Evolutionary conservation across 2,329 filamentous ascomycete genomes (phyloP).

Genomic region (Trichoderma brevicompactum): DNA sequence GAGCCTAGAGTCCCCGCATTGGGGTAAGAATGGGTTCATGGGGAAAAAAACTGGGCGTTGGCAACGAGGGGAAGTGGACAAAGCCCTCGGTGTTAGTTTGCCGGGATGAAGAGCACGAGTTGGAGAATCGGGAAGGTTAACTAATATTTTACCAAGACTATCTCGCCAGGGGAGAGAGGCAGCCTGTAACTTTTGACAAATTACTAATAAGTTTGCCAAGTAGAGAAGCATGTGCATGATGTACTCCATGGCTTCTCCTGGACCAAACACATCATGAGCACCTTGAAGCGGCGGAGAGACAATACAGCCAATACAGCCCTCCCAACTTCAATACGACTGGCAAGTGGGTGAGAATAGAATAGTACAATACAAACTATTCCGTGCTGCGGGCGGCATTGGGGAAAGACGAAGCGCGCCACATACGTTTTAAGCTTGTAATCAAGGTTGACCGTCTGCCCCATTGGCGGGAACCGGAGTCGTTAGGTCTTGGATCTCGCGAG

Average conservation of each 20-base stretch:
- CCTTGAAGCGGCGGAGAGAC: no score
- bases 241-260: no score
- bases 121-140: not conserved
- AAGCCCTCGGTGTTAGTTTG: not conserved
- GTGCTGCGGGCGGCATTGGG: not conserved
- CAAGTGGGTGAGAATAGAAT: no score
- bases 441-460: not conserved
- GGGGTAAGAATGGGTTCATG: not conserved
- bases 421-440: constrained; percentile 16
- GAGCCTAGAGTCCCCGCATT: not conserved
- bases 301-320: no score
- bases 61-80: not conserved
- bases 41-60: not conserved
- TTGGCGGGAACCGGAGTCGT: not conserved
- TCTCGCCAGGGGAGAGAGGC: not conserved
- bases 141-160: not conserved
- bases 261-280: no score
- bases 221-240: not conserved
- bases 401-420: constrained; percentile 3
- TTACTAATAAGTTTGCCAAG: not conserved
- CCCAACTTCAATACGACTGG: no score
- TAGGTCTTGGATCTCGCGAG: not conserved
- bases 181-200: not conserved
- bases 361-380: no score
- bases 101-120: not conserved